Evolutionary conservation across 2,329 filamentous ascomycete species (phyloP).

Genomic region (Colletotrichum navitas): DNA sequence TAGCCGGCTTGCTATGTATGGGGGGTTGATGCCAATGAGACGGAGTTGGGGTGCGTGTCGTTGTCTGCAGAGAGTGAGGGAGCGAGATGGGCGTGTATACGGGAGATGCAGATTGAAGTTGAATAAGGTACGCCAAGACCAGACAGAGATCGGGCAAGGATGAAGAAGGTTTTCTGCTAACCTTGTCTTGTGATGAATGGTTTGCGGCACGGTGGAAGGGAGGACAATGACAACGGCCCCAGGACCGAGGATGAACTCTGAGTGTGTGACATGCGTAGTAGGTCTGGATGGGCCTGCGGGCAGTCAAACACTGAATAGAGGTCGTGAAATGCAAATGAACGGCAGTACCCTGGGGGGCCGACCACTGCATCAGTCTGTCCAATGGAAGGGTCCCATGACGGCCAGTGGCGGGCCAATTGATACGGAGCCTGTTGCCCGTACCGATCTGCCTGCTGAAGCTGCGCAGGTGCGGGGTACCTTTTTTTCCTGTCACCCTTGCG

Average conservation of each 20-base stretch:
- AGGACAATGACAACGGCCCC: not conserved
- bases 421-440: constrained; percentile 26
- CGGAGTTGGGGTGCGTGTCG: not conserved
- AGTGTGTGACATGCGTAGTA: not conserved
- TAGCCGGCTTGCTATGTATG: not conserved
- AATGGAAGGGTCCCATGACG: constrained; percentile 12
- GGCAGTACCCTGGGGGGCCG: constrained; percentile 16
- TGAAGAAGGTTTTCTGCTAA: not conserved
- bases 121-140: constrained; percentile 10
- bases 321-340: constrained; percentile 33
- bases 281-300: constrained; percentile 14
- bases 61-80: not conserved
- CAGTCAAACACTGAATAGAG: constrained; percentile 19
- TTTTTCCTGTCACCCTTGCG: constrained; percentile 16
- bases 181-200: not conserved
- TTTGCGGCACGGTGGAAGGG: not conserved
- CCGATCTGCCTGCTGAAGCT: constrained; percentile 14
- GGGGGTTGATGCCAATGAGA: constrained; percentile 13
- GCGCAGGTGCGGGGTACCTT: constrained; percentile 37
- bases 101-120: not conserved
- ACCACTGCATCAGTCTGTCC: constrained; percentile 36
- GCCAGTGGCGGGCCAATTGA: constrained; percentile 21
- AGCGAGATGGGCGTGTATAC: not conserved
- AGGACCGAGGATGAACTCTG: not conserved
- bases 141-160: not conserved